These are phyloP conservation scores for Vararia minispora DNA, from an alignment of 768 basidiomycete genomes.

Conservation along the genomic window DNA sequence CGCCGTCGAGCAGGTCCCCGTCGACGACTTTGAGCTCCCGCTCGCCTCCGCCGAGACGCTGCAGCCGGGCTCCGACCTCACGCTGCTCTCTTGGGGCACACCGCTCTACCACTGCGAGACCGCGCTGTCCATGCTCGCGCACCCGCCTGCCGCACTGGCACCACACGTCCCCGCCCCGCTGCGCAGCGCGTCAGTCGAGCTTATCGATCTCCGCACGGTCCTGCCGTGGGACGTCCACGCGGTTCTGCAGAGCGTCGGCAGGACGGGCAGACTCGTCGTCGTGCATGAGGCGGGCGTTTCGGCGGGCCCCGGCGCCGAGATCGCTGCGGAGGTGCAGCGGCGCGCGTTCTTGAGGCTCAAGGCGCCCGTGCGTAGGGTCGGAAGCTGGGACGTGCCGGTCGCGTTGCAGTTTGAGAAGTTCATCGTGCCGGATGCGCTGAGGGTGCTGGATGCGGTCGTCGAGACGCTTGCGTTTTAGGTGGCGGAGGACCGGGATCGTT, in stretches of 20 bases:
- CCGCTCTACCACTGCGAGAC: slow-evolving; percentile 84
- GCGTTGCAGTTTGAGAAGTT: slow-evolving; percentile 87
- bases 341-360: slow-evolving; percentile 80
- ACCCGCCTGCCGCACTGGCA: slow-evolving; percentile 55
- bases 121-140: slow-evolving; percentile 61
- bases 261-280: slow-evolving; percentile 76
- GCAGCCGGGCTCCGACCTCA: slow-evolving; percentile 69
- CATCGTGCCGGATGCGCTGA: slow-evolving; percentile 77
- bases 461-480: slow-evolving; percentile 67
- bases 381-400: slow-evolving; percentile 89
- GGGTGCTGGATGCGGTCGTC: slow-evolving; percentile 73
- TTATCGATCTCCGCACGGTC: slow-evolving; percentile 86
- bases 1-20: slow-evolving; percentile 87
- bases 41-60: slow-evolving; percentile 75
- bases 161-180: slow-evolving; percentile 52
- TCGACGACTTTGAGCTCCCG: slow-evolving; percentile 79
- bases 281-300: slow-evolving; percentile 89
- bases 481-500: background rate
- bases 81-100: slow-evolving; percentile 87
- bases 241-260: slow-evolving; percentile 69
- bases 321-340: slow-evolving; percentile 85
- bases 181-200: slow-evolving; percentile 65
- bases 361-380: slow-evolving; percentile 78
- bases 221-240: slow-evolving; percentile 83
- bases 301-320: slow-evolving; percentile 83